A percentile compares a stretch with the other conserved stretches of the same genome.
Evolutionary conservation across 2,329 filamentous ascomycete genomes (phyloP).

Genomic region (Apiospora pterosperma): DNA sequence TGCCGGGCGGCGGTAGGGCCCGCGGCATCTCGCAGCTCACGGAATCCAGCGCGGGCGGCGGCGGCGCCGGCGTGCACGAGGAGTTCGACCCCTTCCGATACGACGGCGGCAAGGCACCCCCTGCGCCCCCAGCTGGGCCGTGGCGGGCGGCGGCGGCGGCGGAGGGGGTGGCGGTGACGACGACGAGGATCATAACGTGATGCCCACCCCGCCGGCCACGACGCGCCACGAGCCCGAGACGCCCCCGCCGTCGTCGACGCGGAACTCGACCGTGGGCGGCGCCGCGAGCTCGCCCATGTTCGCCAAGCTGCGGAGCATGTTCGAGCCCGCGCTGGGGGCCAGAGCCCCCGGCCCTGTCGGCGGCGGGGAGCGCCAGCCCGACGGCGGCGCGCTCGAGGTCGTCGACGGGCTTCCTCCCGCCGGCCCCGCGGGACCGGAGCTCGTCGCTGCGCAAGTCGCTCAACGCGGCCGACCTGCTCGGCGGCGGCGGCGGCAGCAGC

Average conservation of each 20-base stretch:
- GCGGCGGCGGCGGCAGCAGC: background rate
- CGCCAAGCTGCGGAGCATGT: constrained; percentile 38
- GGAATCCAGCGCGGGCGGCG: constrained; percentile 8
- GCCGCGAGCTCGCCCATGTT: constrained; percentile 27
- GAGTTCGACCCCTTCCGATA: constrained; percentile 24
- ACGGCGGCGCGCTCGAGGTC: background rate
- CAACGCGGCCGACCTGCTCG: background rate
- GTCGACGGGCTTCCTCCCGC: background rate
- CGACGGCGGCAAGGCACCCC: constrained; percentile 9
- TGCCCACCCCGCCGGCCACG: background rate
- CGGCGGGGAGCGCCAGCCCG: constrained; percentile 19
- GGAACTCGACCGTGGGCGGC: constrained; percentile 10
- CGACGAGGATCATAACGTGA: no score
- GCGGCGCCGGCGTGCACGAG: background rate
- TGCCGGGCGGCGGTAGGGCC: constrained; percentile 7
- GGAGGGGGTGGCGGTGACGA: background rate
- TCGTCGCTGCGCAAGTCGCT: constrained; percentile 12
- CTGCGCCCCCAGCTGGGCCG: background rate
- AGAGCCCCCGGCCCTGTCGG: constrained; percentile 14
- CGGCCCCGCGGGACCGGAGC: constrained; percentile 6
- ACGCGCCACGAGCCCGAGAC: background rate
- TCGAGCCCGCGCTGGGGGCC: constrained; percentile 25
- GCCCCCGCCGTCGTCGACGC: constrained; percentile 3
- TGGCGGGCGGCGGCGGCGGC: background rate
- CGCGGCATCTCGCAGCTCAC: constrained; percentile 22